phyloP scores from a whole-genome alignment of 2,329 filamentous ascomycete genomes.

The Botrytis byssoidea region DNA sequence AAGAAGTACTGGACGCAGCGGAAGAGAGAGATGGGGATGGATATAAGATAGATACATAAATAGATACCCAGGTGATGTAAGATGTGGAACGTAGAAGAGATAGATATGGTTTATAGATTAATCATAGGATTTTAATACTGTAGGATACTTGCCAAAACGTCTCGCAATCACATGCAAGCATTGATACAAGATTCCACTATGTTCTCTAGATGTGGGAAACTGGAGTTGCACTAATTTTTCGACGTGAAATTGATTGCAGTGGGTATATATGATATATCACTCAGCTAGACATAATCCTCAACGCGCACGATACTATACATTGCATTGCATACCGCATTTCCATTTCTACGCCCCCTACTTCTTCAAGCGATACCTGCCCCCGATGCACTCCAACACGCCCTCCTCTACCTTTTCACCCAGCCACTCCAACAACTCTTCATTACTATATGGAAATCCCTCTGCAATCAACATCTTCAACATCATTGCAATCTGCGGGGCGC shows the following conservation, averaged over 20 bases:
- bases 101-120: not conserved
- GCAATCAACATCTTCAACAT: constrained; percentile 93
- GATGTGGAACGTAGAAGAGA: not conserved
- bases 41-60: not conserved
- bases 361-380: constrained; percentile 69
- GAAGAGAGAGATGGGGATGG: not conserved
- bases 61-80: not conserved
- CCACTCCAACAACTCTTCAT: constrained; percentile 82
- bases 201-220: not conserved
- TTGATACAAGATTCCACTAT: not conserved
- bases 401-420: constrained; percentile 73
- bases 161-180: not conserved
- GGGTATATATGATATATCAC: not conserved
- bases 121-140: not conserved
- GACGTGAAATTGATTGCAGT: not conserved
- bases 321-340: not conserved
- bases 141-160: not conserved
- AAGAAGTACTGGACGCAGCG: not conserved
- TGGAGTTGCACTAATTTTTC: not conserved
- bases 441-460: constrained; percentile 84
- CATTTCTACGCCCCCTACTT: constrained; percentile 43
- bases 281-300: not conserved
- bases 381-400: constrained; percentile 65
- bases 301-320: not conserved
- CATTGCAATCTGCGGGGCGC: constrained; percentile 77